Conservation (phyloP, 371 early-diverging fungal genomes). For the Mucor plumbeus region DNA sequence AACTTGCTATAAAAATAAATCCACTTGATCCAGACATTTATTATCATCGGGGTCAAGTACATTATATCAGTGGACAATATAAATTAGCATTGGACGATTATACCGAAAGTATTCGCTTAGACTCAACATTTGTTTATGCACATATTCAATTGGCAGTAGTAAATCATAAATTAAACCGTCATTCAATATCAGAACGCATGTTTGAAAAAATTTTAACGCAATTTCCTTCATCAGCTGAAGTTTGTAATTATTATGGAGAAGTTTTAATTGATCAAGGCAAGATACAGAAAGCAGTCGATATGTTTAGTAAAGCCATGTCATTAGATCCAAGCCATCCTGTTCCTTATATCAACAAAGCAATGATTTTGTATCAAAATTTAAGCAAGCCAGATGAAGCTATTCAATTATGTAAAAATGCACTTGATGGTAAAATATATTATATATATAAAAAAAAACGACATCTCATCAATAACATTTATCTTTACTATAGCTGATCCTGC, state of each 20-base stretch:
- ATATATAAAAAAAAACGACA: not conserved
- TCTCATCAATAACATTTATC: not conserved
- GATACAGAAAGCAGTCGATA: conserved; percentile 68
- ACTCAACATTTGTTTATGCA: conserved; percentile 82
- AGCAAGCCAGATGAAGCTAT: conserved; percentile 77
- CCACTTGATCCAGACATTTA: conserved; percentile 74
- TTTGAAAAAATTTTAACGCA: conserved; percentile 78
- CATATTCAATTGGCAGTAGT: conserved; percentile 93
- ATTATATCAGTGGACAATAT: conserved; percentile 77
- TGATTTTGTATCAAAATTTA: conserved; percentile 80
- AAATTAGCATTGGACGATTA: conserved; percentile 84
- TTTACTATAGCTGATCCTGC: conserved; percentile 9
- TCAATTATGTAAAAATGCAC: conserved; percentile 76
- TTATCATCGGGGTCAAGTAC: conserved; percentile 72
- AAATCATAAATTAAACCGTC: conserved; percentile 81
- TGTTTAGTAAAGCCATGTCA: conserved; percentile 76
- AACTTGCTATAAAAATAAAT: conserved; percentile 64
- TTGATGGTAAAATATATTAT: conserved; percentile 77
- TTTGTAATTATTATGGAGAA: conserved; percentile 96
- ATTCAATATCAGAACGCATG: conserved; percentile 66
- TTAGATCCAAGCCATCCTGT: conserved; percentile 77
- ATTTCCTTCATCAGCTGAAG: conserved; percentile 84
- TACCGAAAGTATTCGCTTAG: conserved; percentile 73
- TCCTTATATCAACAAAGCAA: conserved; percentile 94
- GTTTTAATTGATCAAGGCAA: conserved; percentile 85